These are phyloP conservation scores for Zygosaccharomyces pseudorouxii DNA, from an alignment of 805 yeast species.

Conservation along the genomic window DNA sequence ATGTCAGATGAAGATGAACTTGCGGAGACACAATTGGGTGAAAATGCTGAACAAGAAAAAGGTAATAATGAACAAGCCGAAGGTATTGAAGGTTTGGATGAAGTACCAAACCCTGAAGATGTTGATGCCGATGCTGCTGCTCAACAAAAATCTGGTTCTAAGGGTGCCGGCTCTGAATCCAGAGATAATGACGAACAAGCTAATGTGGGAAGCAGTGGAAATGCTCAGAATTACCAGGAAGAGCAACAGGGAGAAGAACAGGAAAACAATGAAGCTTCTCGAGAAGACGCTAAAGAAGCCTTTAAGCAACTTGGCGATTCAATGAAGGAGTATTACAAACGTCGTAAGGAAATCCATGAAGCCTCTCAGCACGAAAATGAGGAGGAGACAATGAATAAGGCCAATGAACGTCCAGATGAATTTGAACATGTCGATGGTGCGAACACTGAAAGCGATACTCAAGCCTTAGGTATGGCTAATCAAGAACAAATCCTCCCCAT, in stretches of 20 bases:
- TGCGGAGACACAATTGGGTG: constrained; percentile 29
- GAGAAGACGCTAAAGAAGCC: constrained; percentile 69
- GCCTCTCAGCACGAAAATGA: constrained; percentile 49
- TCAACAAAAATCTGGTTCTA: constrained; percentile 55
- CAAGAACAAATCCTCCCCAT: constrained; percentile 72
- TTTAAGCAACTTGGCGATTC: constrained; percentile 89
- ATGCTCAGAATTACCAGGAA: constrained; percentile 44
- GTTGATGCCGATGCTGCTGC: constrained; percentile 55
- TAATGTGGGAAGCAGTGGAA: constrained; percentile 65
- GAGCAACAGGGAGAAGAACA: constrained; percentile 40
- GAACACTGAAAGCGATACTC: constrained; percentile 73
- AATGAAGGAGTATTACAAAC: constrained; percentile 83
- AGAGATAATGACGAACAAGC: constrained; percentile 51
- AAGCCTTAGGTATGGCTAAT: constrained; percentile 88
- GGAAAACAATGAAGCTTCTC: constrained; percentile 46
- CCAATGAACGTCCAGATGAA: constrained; percentile 74
- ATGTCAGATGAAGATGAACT: constrained; percentile 33
- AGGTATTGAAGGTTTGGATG: constrained; percentile 51
- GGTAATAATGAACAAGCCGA: constrained; percentile 45
- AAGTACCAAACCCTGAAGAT: constrained; percentile 42
- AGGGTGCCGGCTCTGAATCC: constrained; percentile 59
- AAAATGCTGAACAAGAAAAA: constrained; percentile 34
- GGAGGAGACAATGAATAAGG: constrained; percentile 41
- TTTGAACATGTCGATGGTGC: constrained; percentile 81
- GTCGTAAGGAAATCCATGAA: constrained; percentile 81